A percentile compares a stretch with the other conserved stretches of the same genome.
Evolutionary conservation across 1,139 yeast genomes (phyloP).

Genomic region (Debaryomyces robertsiae): DNA sequence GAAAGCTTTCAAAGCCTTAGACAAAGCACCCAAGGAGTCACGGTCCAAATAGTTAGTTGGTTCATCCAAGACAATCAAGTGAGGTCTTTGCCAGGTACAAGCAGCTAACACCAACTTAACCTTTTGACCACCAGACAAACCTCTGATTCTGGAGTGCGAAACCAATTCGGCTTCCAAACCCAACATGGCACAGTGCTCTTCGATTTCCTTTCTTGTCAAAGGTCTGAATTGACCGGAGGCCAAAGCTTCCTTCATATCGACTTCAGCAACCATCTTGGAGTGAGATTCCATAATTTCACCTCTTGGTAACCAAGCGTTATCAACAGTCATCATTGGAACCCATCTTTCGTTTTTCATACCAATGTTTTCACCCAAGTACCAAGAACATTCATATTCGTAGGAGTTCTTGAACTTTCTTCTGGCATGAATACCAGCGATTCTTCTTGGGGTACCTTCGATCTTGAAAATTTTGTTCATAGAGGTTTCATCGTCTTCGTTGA

Average conservation of each 20-base stretch:
- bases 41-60: constrained; percentile 99
- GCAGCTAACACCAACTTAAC: constrained; percentile 99
- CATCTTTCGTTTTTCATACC: constrained; percentile 99
- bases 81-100: constrained; percentile 99
- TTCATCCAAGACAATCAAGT: constrained; percentile 97
- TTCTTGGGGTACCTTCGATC: constrained; percentile 98
- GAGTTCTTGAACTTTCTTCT: constrained; percentile 99
- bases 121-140: constrained; percentile 99
- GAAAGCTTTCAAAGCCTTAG: constrained; percentile 97
- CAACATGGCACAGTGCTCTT: constrained; percentile 96
- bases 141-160: constrained; percentile 99
- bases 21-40: constrained; percentile 99
- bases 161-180: constrained; percentile 99
- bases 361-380: constrained; percentile 94
- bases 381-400: constrained; percentile 98
- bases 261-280: constrained; percentile 99
- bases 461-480: constrained; percentile 99
- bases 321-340: constrained; percentile 99
- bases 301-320: constrained; percentile 99
- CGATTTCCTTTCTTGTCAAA: constrained; percentile 99
- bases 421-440: constrained; percentile 91
- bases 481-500: constrained; percentile 94
- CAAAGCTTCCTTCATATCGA: constrained; percentile 99
- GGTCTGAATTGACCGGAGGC: constrained; percentile 99
- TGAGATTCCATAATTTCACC: constrained; percentile 98